Evolutionary conservation across 2,329 filamentous ascomycete species (phyloP), one percentile per base, ranked within the genome.

Genomic region (Paracoccidioides lutzii): DNA sequence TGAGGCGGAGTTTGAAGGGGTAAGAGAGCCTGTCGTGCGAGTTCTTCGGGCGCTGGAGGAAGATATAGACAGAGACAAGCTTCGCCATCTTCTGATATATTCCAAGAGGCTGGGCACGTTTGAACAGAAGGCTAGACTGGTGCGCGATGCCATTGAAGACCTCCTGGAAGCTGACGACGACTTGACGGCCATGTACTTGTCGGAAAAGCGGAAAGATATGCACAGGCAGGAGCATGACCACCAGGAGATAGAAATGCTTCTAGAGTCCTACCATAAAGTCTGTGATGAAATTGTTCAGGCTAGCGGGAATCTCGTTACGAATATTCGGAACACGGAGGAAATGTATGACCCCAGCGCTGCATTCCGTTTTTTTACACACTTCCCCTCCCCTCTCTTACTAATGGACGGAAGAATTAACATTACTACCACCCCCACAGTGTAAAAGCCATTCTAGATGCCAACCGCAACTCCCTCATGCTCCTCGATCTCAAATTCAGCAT

Each of bases 251-350:
- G 93, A 98, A 73, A 90, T 98, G 83, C 78, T 98, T 51, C 76
- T 98, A 4, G 93, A 98, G 70, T 95, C 90, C 2, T 98, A 98
- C 69, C 89, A 97, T 71, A 97, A 97, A 71, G 85, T 98, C 44
- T 91, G 90, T 62, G 93, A 98, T 67, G 93, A 98, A 75, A 96
- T 97, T 64, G 91, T 96, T 7, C 91, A 98, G 71, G 88, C 94
- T 59, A 89, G 90, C 14, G 87, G 89, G 59, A 97, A 95, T 71
- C 72, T 97, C 62, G 90, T 97, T 55, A 91, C 87, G 8, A 90
- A 88, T 62, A 98, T 98, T 69, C 82, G 93, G 64, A 98, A 97
- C 72, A 98, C 93, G 0, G 93, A 98, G 72, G 93, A 98, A 74
- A 94, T 98, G 89, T 94, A 78, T 74, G 85, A 73, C 12, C 41